Evolutionary conservation across 192 early-diverging fungal genomes (phyloP).

Genomic region (Lobosporangium transversale): DNA sequence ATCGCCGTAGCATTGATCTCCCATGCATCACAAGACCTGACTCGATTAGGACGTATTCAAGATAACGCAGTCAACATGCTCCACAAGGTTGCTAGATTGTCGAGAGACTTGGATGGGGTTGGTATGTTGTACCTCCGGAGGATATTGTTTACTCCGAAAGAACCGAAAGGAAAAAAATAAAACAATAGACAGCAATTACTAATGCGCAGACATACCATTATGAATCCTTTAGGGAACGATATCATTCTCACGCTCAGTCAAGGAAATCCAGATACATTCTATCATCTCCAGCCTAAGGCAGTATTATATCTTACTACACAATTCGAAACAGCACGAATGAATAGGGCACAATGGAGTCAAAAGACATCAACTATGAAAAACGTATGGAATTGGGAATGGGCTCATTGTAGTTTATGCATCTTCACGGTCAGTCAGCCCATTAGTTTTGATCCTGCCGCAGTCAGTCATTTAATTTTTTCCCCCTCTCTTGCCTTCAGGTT

Average conservation of each 20-base stretch:
- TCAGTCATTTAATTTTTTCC: no score
- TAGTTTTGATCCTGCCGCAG: neutral
- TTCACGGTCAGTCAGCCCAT: no score
- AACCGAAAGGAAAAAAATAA: neutral
- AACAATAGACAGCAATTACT: no score
- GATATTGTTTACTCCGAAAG: neutral
- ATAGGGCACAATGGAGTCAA: conserved; percentile 11
- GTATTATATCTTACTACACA: conserved; percentile 34
- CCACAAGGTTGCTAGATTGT: conserved; percentile 1
- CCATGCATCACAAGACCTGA: neutral
- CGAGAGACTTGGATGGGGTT: neutral
- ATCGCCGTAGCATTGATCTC: conserved; percentile 21
- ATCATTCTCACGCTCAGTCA: conserved; percentile 48
- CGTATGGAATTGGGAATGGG: no score
- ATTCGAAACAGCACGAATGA: conserved; percentile 13
- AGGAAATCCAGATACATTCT: conserved; percentile 16
- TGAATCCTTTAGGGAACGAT: conserved; percentile 37
- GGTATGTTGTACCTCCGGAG: neutral
- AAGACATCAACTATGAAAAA: conserved; percentile 20
- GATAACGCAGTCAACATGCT: conserved; percentile 11
- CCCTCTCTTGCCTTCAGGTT: no score
- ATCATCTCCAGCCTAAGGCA: conserved; percentile 33
- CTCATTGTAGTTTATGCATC: neutral
- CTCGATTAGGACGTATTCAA: conserved; percentile 13
- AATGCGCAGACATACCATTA: neutral